Evolutionary conservation across 805 yeast genomes (phyloP).

Genomic region (Yamadazyma paraphyllophila): DNA sequence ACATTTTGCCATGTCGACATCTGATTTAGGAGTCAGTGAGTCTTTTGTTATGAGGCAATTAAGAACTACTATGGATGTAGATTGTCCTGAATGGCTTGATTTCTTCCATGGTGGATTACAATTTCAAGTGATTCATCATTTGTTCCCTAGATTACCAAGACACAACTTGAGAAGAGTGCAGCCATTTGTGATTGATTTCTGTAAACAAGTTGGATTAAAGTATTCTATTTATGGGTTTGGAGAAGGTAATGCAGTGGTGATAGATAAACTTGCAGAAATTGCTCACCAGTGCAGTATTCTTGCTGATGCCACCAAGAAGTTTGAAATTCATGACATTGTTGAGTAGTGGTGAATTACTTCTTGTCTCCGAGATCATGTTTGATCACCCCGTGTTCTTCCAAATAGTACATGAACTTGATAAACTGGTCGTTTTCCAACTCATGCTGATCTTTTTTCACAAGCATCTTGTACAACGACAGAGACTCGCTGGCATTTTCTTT

Average conservation of each 20-base stretch:
- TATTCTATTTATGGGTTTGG: slow-evolving; percentile 85
- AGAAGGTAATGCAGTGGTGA: slow-evolving; percentile 71
- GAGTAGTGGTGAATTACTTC: neutral
- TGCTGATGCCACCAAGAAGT: slow-evolving; percentile 66
- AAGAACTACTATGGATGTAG: slow-evolving; percentile 93
- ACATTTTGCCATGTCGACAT: slow-evolving; percentile 91
- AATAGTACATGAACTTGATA: slow-evolving; percentile 33
- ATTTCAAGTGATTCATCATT: slow-evolving; percentile 86
- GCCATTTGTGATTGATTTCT: slow-evolving; percentile 67
- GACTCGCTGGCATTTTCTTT: slow-evolving; percentile 12
- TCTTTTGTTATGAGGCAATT: slow-evolving; percentile 77
- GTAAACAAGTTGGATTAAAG: slow-evolving; percentile 70
- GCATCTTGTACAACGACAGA: slow-evolving; percentile 27
- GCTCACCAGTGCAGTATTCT: slow-evolving; percentile 77
- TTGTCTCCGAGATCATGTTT: slow-evolving; percentile 18
- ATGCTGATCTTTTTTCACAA: slow-evolving; percentile 34
- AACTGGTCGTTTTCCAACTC: slow-evolving; percentile 34
- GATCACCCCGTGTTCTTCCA: slow-evolving; percentile 29
- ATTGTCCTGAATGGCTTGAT: slow-evolving; percentile 90
- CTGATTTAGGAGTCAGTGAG: slow-evolving; percentile 79
- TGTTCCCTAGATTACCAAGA: slow-evolving; percentile 86
- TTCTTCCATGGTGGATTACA: slow-evolving; percentile 90
- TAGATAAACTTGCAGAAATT: slow-evolving; percentile 66
- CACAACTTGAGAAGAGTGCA: slow-evolving; percentile 81
- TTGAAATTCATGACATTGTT: slow-evolving; percentile 49